Base-by-base conservation (phyloP, 73 alveolate species). In the Paramecium biaurelia region DNA sequence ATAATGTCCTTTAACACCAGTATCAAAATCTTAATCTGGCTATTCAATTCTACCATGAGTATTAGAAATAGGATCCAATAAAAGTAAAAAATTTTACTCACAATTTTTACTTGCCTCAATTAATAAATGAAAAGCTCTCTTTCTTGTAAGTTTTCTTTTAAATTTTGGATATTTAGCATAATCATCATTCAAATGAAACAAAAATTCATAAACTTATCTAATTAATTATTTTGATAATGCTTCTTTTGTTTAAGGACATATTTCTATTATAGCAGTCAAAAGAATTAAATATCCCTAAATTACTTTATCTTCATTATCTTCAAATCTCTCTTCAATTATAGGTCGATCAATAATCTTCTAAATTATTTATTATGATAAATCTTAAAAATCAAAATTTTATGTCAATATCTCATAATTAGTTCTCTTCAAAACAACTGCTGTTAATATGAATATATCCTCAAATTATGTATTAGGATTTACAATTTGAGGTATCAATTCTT, bases 1-100 rank as follows among this genome's bases (percentile, higher is more conserved):
- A 47, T 95, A 63, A 43, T 58, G 85, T 38, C 94, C 92, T 59
- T 92, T 93, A 9, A 89, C 95, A 30, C 86, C 84, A 2, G 90
- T 76, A 26, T 76, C 93, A 34, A 24, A 70, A 45, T 89, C 94
- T 14, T 30, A 70, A 23, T 89, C 94, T 5, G 67, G 38, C 30
- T 35, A 42, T 26, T 89, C 85, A 11, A 89, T 37, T 26, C 59
- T 76, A 1, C 74, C 85, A 70, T 89, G 79, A 79, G 45, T 41
- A 24, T 45, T 79, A 9, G 90, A 41, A 3, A 41, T 79, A 4
- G 74, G 70, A 79, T 79, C 56, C 8, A 79, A 18, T 24, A 79
- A 45, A 23, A 43, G 26, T 35, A 35, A 23, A 18, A 72, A 35
- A 47, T 79, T 79, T 9, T 79, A 10, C 14, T 45, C 72, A 24